Conservation (phyloP, 495 filamentous ascomycete genomes). For the Xylaria sp. region DNA sequence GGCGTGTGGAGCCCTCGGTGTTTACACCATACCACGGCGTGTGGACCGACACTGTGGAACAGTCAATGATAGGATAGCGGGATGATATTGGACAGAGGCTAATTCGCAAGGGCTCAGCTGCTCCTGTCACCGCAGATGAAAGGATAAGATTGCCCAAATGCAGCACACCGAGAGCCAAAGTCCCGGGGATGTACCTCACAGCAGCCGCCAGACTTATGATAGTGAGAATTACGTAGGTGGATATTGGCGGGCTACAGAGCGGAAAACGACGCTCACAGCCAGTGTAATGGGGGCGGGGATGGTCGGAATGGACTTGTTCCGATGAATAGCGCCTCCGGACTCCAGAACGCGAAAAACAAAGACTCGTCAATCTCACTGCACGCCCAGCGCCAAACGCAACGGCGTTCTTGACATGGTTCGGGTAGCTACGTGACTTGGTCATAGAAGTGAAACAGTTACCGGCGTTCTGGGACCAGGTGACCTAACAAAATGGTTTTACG, state of each 20-base stretch:
- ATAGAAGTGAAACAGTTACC: conserved; percentile 42
- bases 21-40: conserved; percentile 14
- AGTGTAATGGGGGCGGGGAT: conserved; percentile 32
- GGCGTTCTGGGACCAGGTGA: conserved; percentile 38
- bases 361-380: conserved; percentile 15
- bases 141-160: conserved; percentile 20
- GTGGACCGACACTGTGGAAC: conserved; percentile 13
- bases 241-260: neutral
- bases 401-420: conserved; percentile 28
- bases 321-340: neutral
- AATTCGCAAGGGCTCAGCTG: conserved; percentile 18
- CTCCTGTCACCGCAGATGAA: neutral
- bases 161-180: conserved; percentile 2
- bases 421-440: conserved; percentile 35
- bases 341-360: conserved; percentile 5
- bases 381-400: conserved; percentile 25
- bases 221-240: conserved; percentile 21
- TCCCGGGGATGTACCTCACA: conserved; percentile 2
- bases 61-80: neutral
- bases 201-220: neutral
- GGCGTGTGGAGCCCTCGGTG: conserved; percentile 21
- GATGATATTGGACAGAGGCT: conserved; percentile 3
- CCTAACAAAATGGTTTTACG: conserved; percentile 32
- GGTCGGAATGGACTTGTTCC: conserved; percentile 25
- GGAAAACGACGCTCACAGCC: conserved; percentile 1